Percentiles rank a stretch among this genome's conserved stretches.
Conservation (phyloP, 805 yeast genomes). For the Ogataea pignaliae region DNA sequence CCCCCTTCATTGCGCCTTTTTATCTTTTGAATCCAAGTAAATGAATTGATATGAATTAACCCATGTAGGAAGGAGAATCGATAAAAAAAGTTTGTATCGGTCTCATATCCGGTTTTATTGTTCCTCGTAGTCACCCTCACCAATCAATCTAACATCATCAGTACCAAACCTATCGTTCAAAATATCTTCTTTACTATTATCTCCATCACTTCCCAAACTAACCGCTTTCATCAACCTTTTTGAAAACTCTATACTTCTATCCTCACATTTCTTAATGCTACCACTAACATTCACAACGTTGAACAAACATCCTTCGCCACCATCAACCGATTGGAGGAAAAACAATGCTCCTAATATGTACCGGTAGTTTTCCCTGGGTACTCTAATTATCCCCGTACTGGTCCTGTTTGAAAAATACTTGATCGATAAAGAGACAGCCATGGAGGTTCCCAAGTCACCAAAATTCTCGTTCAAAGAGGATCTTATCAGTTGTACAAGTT, state of each 20-base stretch:
- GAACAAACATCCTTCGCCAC: conserved; percentile 46
- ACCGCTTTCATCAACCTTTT: conserved; percentile 28
- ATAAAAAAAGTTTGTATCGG: too few relatives aligned
- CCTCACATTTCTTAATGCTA: conserved; percentile 80
- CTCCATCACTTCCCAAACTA: conserved; percentile 3
- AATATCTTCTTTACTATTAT: too few relatives aligned
- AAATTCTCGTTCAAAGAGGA: conserved; percentile 55
- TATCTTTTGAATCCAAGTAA: neutral
- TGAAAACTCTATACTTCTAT: conserved; percentile 53
- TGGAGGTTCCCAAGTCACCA: conserved; percentile 75
- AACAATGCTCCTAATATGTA: conserved; percentile 64
- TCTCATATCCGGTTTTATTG: neutral
- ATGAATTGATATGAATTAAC: neutral
- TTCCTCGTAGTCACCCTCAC: conserved; percentile 9
- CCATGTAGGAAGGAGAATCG: too few relatives aligned
- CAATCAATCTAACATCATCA: conserved; percentile 4
- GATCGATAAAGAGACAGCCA: conserved; percentile 46
- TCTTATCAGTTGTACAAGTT: conserved; percentile 50
- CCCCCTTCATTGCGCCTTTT: neutral
- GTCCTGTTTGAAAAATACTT: conserved; percentile 81
- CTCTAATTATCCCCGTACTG: conserved; percentile 78
- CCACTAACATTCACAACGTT: conserved; percentile 74
- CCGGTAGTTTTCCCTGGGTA: conserved; percentile 60
- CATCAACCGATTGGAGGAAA: conserved; percentile 43
- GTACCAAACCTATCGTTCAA: conserved; percentile 5